Percentiles rank a stretch among this genome's conserved stretches.
Evolutionary conservation across 2,329 filamentous ascomycete species (phyloP).

Genomic region (Ramularia endophylla): DNA sequence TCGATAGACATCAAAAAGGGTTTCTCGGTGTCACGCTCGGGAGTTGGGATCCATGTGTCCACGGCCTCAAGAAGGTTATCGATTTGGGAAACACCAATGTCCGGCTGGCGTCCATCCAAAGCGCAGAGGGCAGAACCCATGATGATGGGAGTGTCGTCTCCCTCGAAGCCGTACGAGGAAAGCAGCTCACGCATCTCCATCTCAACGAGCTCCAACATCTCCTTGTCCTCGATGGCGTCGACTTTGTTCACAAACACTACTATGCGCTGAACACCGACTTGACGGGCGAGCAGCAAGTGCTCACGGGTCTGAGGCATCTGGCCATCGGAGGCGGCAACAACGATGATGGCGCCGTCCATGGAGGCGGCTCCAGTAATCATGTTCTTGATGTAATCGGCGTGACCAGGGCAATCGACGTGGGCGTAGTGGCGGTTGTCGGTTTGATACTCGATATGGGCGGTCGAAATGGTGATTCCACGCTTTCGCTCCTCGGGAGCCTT

Average conservation of each 20-base stretch:
- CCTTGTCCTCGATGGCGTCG: conserved; percentile 92
- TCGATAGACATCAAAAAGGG: conserved; percentile 99
- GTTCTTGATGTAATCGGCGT: conserved; percentile 99
- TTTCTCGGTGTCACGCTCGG: conserved; percentile 90
- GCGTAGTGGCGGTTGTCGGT: conserved; percentile 95
- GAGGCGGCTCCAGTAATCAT: conserved; percentile 99
- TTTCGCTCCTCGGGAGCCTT: conserved; percentile 99
- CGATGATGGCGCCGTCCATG: conserved; percentile 99
- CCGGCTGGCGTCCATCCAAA: conserved; percentile 75
- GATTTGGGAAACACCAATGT: conserved; percentile 83
- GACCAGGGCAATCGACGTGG: conserved; percentile 98
- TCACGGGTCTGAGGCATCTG: conserved; percentile 99
- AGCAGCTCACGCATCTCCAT: conserved; percentile 99
- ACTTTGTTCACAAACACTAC: conserved; percentile 99
- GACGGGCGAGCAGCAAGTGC: conserved; percentile 93
- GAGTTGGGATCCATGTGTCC: conserved; percentile 94
- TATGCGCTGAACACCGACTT: conserved; percentile 96
- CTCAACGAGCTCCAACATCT: conserved; percentile 99
- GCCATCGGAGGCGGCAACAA: conserved; percentile 95
- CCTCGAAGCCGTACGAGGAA: conserved; percentile 88
- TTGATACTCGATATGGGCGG: conserved; percentile 96
- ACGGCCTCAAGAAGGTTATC: conserved; percentile 87
- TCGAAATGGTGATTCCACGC: conserved; percentile 99
- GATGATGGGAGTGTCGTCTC: conserved; percentile 94
- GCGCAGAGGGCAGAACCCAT: conserved; percentile 96